A percentile compares a stretch with the other conserved stretches of the same genome.
These are phyloP conservation scores for Pontederia crassipes DNA, from an alignment of 176 grass and related monocot genomes.

Conservation along the genomic window DNA sequence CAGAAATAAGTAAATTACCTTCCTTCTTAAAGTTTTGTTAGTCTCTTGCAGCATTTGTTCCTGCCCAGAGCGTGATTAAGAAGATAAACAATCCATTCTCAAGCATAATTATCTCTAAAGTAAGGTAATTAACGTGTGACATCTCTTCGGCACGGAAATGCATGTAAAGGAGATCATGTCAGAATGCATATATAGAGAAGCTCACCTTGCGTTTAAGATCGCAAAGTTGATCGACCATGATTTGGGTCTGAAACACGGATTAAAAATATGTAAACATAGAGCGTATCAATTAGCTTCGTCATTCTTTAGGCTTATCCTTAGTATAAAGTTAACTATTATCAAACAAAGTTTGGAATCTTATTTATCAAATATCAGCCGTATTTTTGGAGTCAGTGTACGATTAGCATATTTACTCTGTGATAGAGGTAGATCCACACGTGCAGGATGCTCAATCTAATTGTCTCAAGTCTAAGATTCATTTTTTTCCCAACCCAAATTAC, in stretches of 20 bases:
- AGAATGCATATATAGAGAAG: background rate
- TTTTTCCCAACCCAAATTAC: too few species aligned
- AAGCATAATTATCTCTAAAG: too few species aligned
- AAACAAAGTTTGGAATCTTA: too few species aligned
- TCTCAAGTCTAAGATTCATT: too few species aligned
- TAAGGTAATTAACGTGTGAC: background rate
- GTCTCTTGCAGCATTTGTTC: constrained; percentile 56
- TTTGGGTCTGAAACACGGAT: constrained; percentile 37
- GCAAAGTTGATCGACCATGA: constrained; percentile 48
- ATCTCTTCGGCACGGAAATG: constrained; percentile 1
- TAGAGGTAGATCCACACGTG: too few species aligned
- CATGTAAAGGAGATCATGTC: background rate
- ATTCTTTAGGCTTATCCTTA: too few species aligned
- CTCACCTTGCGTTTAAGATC: constrained; percentile 59
- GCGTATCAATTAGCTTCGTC: too few species aligned
- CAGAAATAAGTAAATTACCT: constrained; percentile 26
- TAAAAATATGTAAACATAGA: background rate
- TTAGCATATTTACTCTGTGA: too few species aligned
- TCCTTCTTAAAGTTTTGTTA: constrained; percentile 49
- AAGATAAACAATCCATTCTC: background rate
- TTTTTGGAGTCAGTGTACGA: too few species aligned
- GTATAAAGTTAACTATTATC: too few species aligned
- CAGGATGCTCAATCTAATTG: too few species aligned
- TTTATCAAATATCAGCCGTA: too few species aligned
- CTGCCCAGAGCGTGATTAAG: constrained; percentile 5